Evolutionary conservation across 768 basidiomycete species (phyloP).

Genomic region (Mrakia hoshinonis): DNA sequence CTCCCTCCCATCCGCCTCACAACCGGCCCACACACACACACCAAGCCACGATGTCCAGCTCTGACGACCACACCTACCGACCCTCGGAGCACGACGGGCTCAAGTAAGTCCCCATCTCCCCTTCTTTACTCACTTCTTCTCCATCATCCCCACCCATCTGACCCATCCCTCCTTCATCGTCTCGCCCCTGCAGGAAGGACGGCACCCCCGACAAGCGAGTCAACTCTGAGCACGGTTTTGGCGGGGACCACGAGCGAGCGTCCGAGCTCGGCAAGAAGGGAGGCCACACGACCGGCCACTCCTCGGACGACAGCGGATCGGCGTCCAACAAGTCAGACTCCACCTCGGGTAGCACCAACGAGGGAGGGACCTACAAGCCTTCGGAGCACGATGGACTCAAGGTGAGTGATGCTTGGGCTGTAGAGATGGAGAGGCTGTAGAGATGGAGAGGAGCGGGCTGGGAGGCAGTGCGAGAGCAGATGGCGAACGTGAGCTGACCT

Average conservation of each 20-base stretch:
- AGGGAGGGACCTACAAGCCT: conserved; percentile 38
- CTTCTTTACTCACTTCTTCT: not conserved
- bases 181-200: conserved; percentile 32
- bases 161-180: not conserved
- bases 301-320: not conserved
- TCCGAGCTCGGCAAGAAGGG: conserved; percentile 29
- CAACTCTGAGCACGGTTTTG: conserved; percentile 41
- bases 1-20: too few relatives aligned
- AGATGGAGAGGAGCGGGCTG: too few relatives aligned
- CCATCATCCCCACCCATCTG: not conserved
- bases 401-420: too few relatives aligned
- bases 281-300: conserved; percentile 21
- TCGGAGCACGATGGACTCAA: conserved; percentile 41
- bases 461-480: too few relatives aligned
- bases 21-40: too few relatives aligned
- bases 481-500: too few relatives aligned
- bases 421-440: too few relatives aligned
- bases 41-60: too few relatives aligned
- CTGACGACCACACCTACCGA: too few relatives aligned
- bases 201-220: conserved; percentile 43
- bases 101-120: not conserved
- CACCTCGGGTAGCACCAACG: not conserved
- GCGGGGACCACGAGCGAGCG: conserved; percentile 30
- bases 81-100: too few relatives aligned
- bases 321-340: too few relatives aligned